Conservation (phyloP, 139 green algal genomes). For the Eudorina sp. region DNA sequence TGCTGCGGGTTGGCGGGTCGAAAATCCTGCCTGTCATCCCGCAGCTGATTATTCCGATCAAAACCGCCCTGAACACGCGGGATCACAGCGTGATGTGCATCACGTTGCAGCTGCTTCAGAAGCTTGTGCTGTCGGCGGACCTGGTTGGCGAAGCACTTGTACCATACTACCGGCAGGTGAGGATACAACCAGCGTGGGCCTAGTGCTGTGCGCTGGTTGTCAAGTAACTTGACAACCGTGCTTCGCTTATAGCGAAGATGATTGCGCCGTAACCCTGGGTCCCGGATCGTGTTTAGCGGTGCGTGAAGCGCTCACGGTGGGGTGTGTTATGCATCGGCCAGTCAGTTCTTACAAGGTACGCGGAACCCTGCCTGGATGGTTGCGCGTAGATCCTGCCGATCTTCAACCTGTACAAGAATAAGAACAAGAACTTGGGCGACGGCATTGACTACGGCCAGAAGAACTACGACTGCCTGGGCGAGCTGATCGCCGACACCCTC, state of each 20-base stretch:
- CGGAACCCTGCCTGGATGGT: too few species aligned
- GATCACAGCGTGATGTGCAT: conserved; percentile 85
- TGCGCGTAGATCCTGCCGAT: conserved; percentile 87
- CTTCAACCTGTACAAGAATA: conserved; percentile 89
- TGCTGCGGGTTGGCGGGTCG: conserved; percentile 77
- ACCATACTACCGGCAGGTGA: conserved; percentile 87
- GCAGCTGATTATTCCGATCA: conserved; percentile 93
- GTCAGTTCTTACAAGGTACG: neutral
- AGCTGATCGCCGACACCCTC: conserved; percentile 85
- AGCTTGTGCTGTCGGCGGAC: conserved; percentile 78
- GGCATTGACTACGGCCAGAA: conserved; percentile 89
- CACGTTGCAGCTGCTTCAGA: conserved; percentile 86
- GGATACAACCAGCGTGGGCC: neutral
- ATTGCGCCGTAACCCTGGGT: too few species aligned
- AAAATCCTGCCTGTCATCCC: conserved; percentile 91
- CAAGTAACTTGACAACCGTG: too few species aligned
- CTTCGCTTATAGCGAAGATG: too few species aligned
- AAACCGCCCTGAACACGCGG: conserved; percentile 86
- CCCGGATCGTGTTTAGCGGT: too few species aligned
- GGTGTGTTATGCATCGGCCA: too few species aligned
- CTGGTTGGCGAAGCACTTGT: conserved; percentile 87
- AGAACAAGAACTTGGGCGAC: conserved; percentile 87
- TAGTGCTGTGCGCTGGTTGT: too few species aligned
- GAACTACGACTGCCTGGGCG: conserved; percentile 82
- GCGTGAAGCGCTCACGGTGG: too few species aligned